A percentile compares a stretch with the other conserved stretches of the same genome.
Conservation (phyloP, 345 rosid species). For the Euphorbia tirucalli region DNA sequence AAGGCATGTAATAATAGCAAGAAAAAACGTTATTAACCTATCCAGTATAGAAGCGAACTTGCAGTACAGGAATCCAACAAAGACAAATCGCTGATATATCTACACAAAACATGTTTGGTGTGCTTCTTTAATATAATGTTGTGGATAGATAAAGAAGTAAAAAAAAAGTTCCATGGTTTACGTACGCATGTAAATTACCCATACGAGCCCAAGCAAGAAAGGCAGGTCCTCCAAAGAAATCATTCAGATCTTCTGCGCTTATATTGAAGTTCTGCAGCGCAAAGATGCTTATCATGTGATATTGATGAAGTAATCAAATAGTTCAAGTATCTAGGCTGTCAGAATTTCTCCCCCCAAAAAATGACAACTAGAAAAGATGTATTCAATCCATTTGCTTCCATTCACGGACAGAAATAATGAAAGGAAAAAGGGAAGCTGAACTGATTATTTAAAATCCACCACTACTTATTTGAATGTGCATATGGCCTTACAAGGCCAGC, state of each 20-base stretch:
- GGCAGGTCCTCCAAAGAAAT: constrained; percentile 95
- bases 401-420: neutral
- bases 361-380: neutral
- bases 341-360: neutral
- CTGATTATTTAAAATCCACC: neutral
- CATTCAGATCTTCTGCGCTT: constrained; percentile 61
- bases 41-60: neutral
- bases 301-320: neutral
- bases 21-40: neutral
- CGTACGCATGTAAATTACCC: constrained; percentile 95
- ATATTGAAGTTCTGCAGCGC: constrained; percentile 64
- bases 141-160: constrained; percentile 5
- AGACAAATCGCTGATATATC: neutral
- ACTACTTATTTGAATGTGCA: neutral
- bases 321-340: neutral
- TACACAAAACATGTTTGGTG: neutral
- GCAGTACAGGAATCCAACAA: neutral
- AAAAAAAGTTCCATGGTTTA: neutral
- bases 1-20: constrained; percentile 1
- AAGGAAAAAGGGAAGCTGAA: neutral
- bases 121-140: neutral
- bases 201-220: constrained; percentile 99
- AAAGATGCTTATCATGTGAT: constrained; percentile 14
- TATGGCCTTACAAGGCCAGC: neutral
- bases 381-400: neutral